Base-by-base conservation (phyloP, 2,329 filamentous ascomycete genomes). In the Zasmidium cellare region DNA sequence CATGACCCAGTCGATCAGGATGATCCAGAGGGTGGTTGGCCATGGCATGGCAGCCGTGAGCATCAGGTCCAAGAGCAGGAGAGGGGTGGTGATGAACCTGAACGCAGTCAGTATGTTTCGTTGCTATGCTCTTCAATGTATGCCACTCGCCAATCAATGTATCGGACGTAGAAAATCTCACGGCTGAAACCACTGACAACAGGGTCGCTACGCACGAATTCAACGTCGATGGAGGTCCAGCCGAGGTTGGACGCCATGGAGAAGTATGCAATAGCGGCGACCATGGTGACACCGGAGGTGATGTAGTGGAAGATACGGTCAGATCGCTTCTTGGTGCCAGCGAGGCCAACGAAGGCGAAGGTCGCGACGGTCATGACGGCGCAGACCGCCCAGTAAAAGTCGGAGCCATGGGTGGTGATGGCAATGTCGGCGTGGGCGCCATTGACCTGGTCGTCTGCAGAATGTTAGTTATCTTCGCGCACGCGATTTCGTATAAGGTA, bases 231-330 rank as follows among this genome's bases (percentile, higher is more conserved):
- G 0, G 84, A 82, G 1, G 82, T 81, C 71, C 83, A 86, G 31
- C 86, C 86, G 1, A 89, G 75, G 66, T 87, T 85, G 9, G 84
- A 83, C n/a, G 79, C 86, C 84, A 88, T 87, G 62, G 82, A 79
- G 74, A 85, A 89, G 74, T 88, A 88, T 14, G 85, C 79, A 62
- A 88, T 84, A 41, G 80, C 76, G 2, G 85, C 83, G 7, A 85
- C 80, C 57, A 85, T 78, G 25, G 82, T 82, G 57, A 87, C 81
- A 11, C 74, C 73, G 1, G 83, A 82, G 1, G 83, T 85, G 67
- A 87, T 83, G 76, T 87, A 87, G 74, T 87, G 83, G 74, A 87
- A 87, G 49, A 87, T 69, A 20, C 85, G 82, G 52, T 86, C 77
- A 14, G 74, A 71, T 47, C 83, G 79, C 3, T 81, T 80, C 68